Conservation (phyloP, 2,329 filamentous ascomycete genomes). For the Cryphonectria nitschkei region DNA sequence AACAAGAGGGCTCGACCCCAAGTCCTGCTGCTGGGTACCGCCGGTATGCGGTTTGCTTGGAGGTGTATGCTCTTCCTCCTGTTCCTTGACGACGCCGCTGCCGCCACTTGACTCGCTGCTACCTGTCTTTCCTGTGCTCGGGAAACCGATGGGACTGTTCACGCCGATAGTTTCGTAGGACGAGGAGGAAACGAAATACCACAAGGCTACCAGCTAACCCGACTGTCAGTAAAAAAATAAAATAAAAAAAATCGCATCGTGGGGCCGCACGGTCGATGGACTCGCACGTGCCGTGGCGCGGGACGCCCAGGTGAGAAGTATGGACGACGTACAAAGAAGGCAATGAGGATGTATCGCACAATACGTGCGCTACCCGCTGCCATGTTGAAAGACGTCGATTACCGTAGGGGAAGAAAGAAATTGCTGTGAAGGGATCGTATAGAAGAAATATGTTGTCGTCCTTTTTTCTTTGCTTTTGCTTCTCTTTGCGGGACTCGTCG, state of each 20-base stretch:
- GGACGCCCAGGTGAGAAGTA: slow-evolving; percentile 1
- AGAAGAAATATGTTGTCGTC: background rate
- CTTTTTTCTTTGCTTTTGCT: background rate
- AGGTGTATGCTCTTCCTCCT: slow-evolving; percentile 20
- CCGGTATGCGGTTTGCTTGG: slow-evolving; percentile 35
- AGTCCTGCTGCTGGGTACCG: slow-evolving; percentile 37
- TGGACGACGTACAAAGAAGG: slow-evolving; percentile 71
- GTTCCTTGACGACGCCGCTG: slow-evolving; percentile 3
- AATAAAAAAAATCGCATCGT: slow-evolving; percentile 29
- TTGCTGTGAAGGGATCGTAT: background rate
- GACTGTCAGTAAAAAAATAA: slow-evolving; percentile 30
- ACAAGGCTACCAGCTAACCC: slow-evolving; percentile 64
- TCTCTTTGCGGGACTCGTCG: background rate
- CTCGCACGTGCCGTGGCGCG: slow-evolving; percentile 30
- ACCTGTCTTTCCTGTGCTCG: slow-evolving; percentile 34
- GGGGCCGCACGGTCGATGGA: slow-evolving; percentile 14
- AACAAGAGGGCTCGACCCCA: slow-evolving; percentile 52
- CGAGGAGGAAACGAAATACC: slow-evolving; percentile 76
- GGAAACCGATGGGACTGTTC: slow-evolving; percentile 51
- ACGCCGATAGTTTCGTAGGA: slow-evolving; percentile 49
- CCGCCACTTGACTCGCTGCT: slow-evolving; percentile 19
- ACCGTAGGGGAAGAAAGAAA: slow-evolving; percentile 3
- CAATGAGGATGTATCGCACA: slow-evolving; percentile 77
- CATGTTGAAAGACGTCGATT: slow-evolving; percentile 44
- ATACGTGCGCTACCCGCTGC: slow-evolving; percentile 75